Base-by-base conservation (phyloP, 768 basidiomycete genomes). In the Ephemerocybe angulata region DNA sequence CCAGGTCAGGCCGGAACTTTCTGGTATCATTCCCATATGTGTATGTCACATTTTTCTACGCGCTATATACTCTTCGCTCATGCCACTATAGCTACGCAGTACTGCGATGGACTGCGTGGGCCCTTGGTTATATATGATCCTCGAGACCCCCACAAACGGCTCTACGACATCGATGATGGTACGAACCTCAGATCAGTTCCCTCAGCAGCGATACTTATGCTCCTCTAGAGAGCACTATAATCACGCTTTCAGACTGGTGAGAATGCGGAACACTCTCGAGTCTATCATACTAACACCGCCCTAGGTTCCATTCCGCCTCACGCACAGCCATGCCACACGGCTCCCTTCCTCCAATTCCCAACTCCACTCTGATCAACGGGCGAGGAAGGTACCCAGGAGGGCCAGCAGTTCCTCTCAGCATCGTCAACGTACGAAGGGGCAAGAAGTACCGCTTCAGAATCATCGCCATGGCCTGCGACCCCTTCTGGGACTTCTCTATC, bases 31-130 rank as follows among this genome's bases (percentile, higher is more conserved):
- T 67, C 63, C 15, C 67, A 69, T 55, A 61, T 76, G 63, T 67
- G 70, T 72, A n/a, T n/a, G n/a, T n/a, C n/a, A n/a, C n/a, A n/a
- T n/a, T n/a, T n/a, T n/a, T n/a, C n/a, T n/a, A n/a, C n/a, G n/a
- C n/a, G n/a, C n/a, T n/a, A n/a, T n/a, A n/a, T n/a, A n/a, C n/a
- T n/a, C n/a, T n/a, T n/a, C n/a, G n/a, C n/a, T n/a, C n/a, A n/a
- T n/a, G n/a, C n/a, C n/a, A n/a, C n/a, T n/a, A n/a, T n/a, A n/a
- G n/a, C n/a, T n/a, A 73, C 74, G 1, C 82, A 83, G 64, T 83
- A 83, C 54, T 84, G 82, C 49, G 82, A 84, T 52, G 82, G 81
- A 0, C 68, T 83, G 27, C 65, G 82, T 37, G 81, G 81, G 0
- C 69, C 75, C 2, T 33, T 82, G 31, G 71, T 83, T 7, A 65